Evolutionary conservation across 2,329 filamentous ascomycete species (phyloP).

Genomic region (Cladosporium sp.): DNA sequence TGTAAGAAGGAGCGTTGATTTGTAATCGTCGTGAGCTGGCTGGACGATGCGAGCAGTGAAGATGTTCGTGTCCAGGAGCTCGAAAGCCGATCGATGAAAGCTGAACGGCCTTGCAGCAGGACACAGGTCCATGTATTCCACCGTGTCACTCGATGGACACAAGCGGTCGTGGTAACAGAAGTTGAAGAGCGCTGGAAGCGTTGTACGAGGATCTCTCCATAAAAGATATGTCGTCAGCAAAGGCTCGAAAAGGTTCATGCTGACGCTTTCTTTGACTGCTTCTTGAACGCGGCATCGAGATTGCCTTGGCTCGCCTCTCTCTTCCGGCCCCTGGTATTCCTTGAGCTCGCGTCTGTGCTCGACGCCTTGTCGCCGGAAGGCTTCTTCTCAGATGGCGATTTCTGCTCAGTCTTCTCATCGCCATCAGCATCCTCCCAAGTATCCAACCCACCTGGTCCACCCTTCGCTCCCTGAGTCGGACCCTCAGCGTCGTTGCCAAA

Average conservation of each 20-base stretch:
- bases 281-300: slow-evolving; percentile 27
- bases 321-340: slow-evolving; percentile 22
- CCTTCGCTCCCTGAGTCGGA: slow-evolving; percentile 36
- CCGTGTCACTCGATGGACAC: too few relatives aligned
- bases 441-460: slow-evolving; percentile 34
- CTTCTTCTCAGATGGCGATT: not conserved
- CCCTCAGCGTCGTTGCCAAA: slow-evolving; percentile 44
- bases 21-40: slow-evolving; percentile 19
- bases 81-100: not conserved
- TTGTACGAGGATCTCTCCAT: too few relatives aligned
- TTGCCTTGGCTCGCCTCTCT: slow-evolving; percentile 29
- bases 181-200: too few relatives aligned
- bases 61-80: not conserved
- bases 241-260: not conserved
- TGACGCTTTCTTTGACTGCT: slow-evolving; percentile 17
- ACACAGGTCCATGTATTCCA: too few relatives aligned
- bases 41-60: slow-evolving; percentile 11
- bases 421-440: slow-evolving; percentile 24
- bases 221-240: too few relatives aligned
- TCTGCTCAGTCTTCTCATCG: slow-evolving; percentile 4
- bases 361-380: not conserved
- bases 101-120: not conserved
- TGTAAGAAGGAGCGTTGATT: slow-evolving; percentile 19
- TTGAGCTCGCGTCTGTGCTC: not conserved
- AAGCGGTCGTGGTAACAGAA: too few relatives aligned